Conservation (phyloP, 2,329 filamentous ascomycete genomes). For the Aspergillus intermedius region DNA sequence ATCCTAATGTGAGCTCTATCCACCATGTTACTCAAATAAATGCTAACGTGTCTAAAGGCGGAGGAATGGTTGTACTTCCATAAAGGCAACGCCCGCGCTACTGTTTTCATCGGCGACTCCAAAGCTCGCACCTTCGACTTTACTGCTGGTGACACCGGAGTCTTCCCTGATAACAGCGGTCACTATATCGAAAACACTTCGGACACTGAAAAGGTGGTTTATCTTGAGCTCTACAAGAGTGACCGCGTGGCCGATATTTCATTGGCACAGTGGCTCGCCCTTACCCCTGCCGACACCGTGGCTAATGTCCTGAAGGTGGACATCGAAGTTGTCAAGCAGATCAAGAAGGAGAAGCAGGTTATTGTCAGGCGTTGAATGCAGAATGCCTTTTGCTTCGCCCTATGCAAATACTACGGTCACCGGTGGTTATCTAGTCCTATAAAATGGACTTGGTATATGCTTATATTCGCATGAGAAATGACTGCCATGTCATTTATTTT, state of each 20-base stretch:
- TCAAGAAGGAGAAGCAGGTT: constrained; percentile 17
- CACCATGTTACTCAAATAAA: not conserved
- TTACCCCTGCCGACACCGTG: constrained; percentile 47
- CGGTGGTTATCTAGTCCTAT: not conserved
- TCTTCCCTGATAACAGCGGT: constrained; percentile 59
- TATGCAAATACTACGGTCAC: not conserved
- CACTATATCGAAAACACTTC: constrained; percentile 67
- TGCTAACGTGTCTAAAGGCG: constrained; percentile 35
- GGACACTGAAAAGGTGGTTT: constrained; percentile 56
- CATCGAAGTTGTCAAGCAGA: constrained; percentile 13
- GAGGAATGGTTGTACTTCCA: constrained; percentile 70
- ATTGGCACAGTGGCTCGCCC: constrained; percentile 62
- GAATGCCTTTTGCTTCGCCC: not conserved
- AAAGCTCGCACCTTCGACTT: constrained; percentile 63
- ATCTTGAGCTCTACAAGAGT: constrained; percentile 64
- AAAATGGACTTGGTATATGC: not conserved
- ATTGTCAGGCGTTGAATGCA: constrained; percentile 8
- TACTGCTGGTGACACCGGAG: constrained; percentile 59
- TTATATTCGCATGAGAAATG: no score
- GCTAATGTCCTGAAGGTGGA: constrained; percentile 13
- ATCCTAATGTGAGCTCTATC: constrained; percentile 51
- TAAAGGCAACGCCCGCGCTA: constrained; percentile 54
- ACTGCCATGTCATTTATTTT: no score
- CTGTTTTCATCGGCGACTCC: constrained; percentile 57
- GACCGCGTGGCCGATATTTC: constrained; percentile 62